phyloP scores from a whole-genome alignment of 1,284 basidiomycete genomes.

The Trametes versicolor region DNA sequence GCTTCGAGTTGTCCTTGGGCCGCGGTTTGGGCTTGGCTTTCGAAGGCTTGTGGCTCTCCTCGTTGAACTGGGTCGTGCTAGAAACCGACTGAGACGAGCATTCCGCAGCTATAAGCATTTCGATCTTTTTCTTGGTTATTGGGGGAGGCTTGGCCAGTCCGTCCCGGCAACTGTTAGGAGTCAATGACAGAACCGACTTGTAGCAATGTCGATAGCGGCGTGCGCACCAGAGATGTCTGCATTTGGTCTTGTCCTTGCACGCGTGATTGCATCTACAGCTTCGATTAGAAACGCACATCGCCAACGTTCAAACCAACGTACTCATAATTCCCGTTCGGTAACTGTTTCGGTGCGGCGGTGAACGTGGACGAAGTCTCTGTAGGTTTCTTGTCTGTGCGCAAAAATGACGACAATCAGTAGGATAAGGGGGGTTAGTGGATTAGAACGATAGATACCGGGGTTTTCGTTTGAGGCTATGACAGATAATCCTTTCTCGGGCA shows the following conservation, averaged over 20 bases:
- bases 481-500: constrained; percentile 27
- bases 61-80: background rate
- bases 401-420: background rate
- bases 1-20: constrained; percentile 32
- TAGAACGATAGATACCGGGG: background rate
- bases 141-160: constrained; percentile 66
- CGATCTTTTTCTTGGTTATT: constrained; percentile 45
- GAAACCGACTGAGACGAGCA: constrained; percentile 8
- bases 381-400: background rate
- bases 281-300: background rate
- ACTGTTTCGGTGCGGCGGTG: constrained; percentile 28
- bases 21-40: constrained; percentile 32
- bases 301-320: constrained; percentile 37
- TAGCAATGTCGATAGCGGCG: constrained; percentile 1
- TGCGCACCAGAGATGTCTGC: constrained; percentile 77
- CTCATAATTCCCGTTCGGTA: constrained; percentile 65
- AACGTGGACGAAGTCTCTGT: background rate
- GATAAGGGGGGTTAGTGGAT: background rate
- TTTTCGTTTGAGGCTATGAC: background rate
- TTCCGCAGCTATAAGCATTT: constrained; percentile 31
- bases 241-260: constrained; percentile 81
- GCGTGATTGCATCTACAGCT: constrained; percentile 73
- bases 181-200: constrained; percentile 14
- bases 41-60: background rate
- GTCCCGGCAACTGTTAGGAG: constrained; percentile 68